These are phyloP conservation scores for Cutaneotrichosporon cyanovorans DNA, from an alignment of 1,284 basidiomycete genomes.

Conservation along the genomic window DNA sequence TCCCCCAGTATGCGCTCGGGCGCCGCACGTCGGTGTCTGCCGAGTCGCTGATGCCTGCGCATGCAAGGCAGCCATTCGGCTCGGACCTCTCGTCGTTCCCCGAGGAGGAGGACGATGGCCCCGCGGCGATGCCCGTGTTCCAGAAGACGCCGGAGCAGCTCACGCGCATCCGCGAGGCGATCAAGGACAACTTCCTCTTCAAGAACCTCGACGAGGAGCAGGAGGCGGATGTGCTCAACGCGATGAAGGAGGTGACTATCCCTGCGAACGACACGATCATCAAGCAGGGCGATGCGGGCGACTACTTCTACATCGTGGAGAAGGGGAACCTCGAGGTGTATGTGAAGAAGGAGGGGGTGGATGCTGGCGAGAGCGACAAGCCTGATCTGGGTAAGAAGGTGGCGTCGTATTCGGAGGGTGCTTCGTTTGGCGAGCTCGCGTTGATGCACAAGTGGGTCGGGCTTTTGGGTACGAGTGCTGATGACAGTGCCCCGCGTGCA, in stretches of 20 bases:
- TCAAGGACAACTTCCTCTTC: constrained; percentile 87
- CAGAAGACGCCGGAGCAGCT: constrained; percentile 81
- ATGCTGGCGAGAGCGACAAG: constrained; percentile 55
- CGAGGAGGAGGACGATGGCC: constrained; percentile 41
- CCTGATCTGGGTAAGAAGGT: constrained; percentile 62
- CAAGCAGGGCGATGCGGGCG: constrained; percentile 91
- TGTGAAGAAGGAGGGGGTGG: constrained; percentile 53
- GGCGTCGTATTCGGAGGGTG: constrained; percentile 73
- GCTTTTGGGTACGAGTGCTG: not conserved
- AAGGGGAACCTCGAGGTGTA: constrained; percentile 79
- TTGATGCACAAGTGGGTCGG: constrained; percentile 76
- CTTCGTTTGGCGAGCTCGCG: constrained; percentile 91
- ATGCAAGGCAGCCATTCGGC: constrained; percentile 37
- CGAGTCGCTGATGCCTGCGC: constrained; percentile 85
- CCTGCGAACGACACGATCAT: constrained; percentile 75
- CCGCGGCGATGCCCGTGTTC: constrained; percentile 54
- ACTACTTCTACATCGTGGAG: constrained; percentile 97
- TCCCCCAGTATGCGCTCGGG: constrained; percentile 63
- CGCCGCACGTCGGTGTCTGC: constrained; percentile 91
- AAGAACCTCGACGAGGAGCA: constrained; percentile 95
- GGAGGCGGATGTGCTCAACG: constrained; percentile 81
- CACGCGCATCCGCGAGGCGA: constrained; percentile 75
- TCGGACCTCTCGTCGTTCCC: constrained; percentile 7
- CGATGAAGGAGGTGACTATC: constrained; percentile 85
- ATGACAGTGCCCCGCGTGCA: constrained; percentile 67